Evolutionary conservation across 2,329 filamentous ascomycete genomes (phyloP).

Genomic region (Fragosphaeria purpurea): DNA sequence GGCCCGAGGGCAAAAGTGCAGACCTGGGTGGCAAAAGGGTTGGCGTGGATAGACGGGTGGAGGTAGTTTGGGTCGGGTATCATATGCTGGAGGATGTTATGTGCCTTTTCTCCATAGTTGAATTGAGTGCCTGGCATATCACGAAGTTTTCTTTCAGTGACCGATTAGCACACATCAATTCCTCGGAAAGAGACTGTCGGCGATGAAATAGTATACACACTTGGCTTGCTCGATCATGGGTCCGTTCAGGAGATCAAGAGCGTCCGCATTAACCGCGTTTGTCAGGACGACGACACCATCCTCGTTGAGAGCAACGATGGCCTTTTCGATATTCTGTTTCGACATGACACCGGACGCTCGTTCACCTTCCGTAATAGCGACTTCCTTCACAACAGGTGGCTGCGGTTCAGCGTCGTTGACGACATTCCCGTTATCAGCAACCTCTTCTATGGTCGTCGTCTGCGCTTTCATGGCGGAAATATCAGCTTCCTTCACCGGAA

Average conservation of each 20-base stretch:
- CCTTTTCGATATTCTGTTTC: constrained; percentile 9
- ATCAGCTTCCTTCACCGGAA: background rate
- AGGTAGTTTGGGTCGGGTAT: constrained; percentile 8
- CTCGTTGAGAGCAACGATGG: constrained; percentile 5
- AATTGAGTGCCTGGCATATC: constrained; percentile 8
- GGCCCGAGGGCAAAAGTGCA: constrained; percentile 8
- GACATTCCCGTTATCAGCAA: background rate
- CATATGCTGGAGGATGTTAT: constrained; percentile 14
- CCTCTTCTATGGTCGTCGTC: background rate
- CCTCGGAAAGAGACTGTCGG: too few species aligned
- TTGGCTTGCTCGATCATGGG: constrained; percentile 10
- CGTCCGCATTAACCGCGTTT: constrained; percentile 2
- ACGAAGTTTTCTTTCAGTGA: constrained; percentile 1
- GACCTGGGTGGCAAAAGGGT: constrained; percentile 8
- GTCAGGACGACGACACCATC: constrained; percentile 10
- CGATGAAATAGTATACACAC: background rate
- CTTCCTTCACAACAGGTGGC: background rate
- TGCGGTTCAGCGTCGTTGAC: background rate
- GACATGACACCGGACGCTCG: constrained; percentile 2
- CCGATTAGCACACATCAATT: too few species aligned
- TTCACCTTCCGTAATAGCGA: constrained; percentile 4
- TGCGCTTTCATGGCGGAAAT: background rate
- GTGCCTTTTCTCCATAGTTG: constrained; percentile 11
- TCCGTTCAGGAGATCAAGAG: constrained; percentile 6
- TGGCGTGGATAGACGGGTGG: constrained; percentile 5